Conservation (phyloP, 2,329 filamentous ascomycete species). For the Botrytis byssoidea region DNA sequence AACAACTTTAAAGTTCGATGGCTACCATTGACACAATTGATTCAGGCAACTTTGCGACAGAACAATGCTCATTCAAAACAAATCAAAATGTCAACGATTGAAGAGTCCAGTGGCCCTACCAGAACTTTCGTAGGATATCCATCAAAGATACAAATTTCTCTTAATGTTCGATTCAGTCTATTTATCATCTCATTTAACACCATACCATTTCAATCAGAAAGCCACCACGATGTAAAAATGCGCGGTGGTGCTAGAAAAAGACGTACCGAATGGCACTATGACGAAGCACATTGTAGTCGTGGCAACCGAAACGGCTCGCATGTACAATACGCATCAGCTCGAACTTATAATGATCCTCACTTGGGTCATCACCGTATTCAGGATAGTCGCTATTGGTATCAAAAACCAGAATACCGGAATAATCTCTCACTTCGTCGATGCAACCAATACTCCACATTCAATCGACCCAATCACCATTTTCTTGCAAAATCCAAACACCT, state of each 20-base stretch:
- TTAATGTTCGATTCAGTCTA: not conserved
- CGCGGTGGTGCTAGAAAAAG: not conserved
- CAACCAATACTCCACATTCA: not conserved
- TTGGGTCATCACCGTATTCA: not conserved
- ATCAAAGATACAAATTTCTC: not conserved
- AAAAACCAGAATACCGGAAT: not conserved
- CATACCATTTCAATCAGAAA: not conserved
- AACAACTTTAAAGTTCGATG: not conserved
- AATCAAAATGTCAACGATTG: not conserved
- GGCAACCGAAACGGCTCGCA: not conserved
- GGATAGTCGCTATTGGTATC: not conserved
- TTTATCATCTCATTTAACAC: not conserved
- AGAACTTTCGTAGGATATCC: not conserved
- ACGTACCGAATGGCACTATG: not conserved
- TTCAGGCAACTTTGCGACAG: not conserved
- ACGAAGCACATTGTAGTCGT: not conserved
- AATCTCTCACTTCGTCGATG: not conserved
- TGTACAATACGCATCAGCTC: not conserved
- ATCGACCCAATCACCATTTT: constrained; percentile 8
- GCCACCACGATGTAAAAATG: not conserved
- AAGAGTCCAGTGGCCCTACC: not conserved
- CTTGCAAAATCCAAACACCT: constrained; percentile 4
- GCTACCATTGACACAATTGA: not conserved
- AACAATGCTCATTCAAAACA: not conserved
- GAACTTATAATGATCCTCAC: not conserved